Evolutionary conservation across 139 green algal species (phyloP), one percentile per base, ranked within the genome.

Genomic region (Tetraselmis striata): DNA sequence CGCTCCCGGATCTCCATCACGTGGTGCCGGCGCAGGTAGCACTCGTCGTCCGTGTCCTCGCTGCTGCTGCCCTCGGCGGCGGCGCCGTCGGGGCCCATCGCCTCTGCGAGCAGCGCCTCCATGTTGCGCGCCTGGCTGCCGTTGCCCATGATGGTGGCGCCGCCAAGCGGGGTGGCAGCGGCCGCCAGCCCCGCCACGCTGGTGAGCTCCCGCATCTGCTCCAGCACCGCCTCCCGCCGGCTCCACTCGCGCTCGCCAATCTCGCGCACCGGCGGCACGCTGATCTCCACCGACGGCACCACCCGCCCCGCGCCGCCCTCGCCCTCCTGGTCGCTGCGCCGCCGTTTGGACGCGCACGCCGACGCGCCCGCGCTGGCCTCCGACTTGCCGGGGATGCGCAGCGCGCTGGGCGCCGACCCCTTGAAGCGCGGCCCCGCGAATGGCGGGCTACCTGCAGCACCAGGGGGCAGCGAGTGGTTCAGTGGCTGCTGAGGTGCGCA

Each of bases 21-120:
- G 24, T 18, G n/a, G 78, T 85, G 82, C 1, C 78, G 59, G 25
- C 11, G n/a, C 78, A 67, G 24, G 78, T 74, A 85, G 22, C 31
- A 77, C 78, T 85, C 82, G 59, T 85, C 82, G 29, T 2, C 30
- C 0, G 78, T 80, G 78, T 85, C 82, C 78, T 85, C 82, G 1
- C 25, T n/a, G 77, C 67, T 80, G 77, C 77, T 82, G 30, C 59
- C 45, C 22, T 67, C 83, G 0, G 25, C 82, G 0, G 25, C 74
- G 2, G 26, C 28, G 27, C 25, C 58, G 23, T 30, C 80, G 32
- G 28, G 28, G 2, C 28, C 28, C 76, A 79, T 5, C 76, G 76
- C 45, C 45, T 67, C 45, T 25, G 45, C 45, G 11, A 67, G 45
- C 45, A 67, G 45, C 45, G 45, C 45, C 45, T 67, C 45, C 45